A percentile compares a stretch with the other conserved stretches of the same genome.
Conservation (phyloP, 768 basidiomycete species). For the Tulasnella sp. region DNA sequence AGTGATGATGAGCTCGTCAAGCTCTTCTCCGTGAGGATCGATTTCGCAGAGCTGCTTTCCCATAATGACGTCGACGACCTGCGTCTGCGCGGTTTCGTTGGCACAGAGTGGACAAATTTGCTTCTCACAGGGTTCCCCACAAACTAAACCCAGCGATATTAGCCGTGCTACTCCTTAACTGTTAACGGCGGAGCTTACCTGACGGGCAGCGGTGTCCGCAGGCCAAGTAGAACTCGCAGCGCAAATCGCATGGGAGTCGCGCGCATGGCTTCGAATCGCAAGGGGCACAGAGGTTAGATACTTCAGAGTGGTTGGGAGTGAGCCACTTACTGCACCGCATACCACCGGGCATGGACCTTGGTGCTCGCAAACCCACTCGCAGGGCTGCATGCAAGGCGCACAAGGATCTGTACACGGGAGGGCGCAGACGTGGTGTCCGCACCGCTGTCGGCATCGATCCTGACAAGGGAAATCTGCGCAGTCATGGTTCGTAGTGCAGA, state of each 20-base stretch:
- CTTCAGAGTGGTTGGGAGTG: too few relatives aligned
- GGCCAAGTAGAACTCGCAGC: constrained; percentile 47
- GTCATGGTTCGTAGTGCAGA: constrained; percentile 50
- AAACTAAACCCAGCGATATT: constrained; percentile 46
- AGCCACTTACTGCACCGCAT: constrained; percentile 38
- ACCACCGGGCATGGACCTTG: constrained; percentile 51
- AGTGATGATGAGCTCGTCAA: constrained; percentile 58
- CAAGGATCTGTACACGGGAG: constrained; percentile 52
- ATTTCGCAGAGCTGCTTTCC: constrained; percentile 51
- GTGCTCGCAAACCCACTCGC: constrained; percentile 60
- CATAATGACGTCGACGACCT: constrained; percentile 60
- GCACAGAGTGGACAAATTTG: constrained; percentile 58
- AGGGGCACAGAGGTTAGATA: too few relatives aligned
- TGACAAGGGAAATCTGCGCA: constrained; percentile 48
- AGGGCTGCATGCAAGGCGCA: constrained; percentile 59
- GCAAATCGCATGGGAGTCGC: constrained; percentile 59
- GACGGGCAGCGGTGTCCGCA: constrained; percentile 70
- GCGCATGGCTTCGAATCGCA: constrained; percentile 51
- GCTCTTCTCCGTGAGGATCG: constrained; percentile 39
- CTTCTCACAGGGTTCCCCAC: constrained; percentile 57
- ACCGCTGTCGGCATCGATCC: constrained; percentile 51
- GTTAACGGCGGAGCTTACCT: constrained; percentile 41
- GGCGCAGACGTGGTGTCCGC: constrained; percentile 52
- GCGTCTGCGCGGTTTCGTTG: constrained; percentile 39
- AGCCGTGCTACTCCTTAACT: neutral